Conservation (phyloP, 805 yeast genomes). For the Suhomyces vadensis region DNA sequence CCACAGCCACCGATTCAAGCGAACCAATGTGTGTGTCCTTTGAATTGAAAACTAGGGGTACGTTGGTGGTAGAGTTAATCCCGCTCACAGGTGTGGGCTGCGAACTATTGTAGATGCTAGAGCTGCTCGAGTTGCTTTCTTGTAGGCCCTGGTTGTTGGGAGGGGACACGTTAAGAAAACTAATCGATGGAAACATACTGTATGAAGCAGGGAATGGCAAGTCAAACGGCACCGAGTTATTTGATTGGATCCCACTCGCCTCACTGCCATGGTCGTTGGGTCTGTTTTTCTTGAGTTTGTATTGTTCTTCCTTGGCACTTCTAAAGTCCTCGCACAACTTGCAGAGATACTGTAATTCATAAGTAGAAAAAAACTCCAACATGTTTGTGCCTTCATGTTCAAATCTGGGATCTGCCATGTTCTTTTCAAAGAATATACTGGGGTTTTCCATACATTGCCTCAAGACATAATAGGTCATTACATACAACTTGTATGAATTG, state of each 20-base stretch:
- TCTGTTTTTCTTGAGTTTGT: not conserved
- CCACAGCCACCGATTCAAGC: not conserved
- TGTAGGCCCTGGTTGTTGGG: not conserved
- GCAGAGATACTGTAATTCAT: constrained; percentile 38
- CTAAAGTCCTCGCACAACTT: constrained; percentile 42
- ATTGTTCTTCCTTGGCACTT: constrained; percentile 33
- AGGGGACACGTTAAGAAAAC: constrained; percentile 2
- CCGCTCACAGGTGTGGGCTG: constrained; percentile 2
- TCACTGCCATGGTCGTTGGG: not conserved
- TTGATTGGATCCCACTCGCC: not conserved
- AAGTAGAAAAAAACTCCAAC: constrained; percentile 36
- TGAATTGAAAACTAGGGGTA: not conserved
- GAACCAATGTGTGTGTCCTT: not conserved
- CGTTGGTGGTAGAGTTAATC: not conserved
- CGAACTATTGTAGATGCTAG: not conserved
- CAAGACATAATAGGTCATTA: constrained; percentile 41
- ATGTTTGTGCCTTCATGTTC: constrained; percentile 41
- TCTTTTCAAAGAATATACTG: constrained; percentile 34
- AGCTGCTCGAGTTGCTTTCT: constrained; percentile 1
- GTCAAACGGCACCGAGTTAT: constrained; percentile 5
- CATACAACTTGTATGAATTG: constrained; percentile 42
- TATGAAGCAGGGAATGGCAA: constrained; percentile 7
- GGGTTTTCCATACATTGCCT: constrained; percentile 45
- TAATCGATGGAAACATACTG: constrained; percentile 2
- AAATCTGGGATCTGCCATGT: constrained; percentile 26